phyloP scores from a whole-genome alignment of 2,329 filamentous ascomycete species.

The Podosphaera leucotricha region DNA sequence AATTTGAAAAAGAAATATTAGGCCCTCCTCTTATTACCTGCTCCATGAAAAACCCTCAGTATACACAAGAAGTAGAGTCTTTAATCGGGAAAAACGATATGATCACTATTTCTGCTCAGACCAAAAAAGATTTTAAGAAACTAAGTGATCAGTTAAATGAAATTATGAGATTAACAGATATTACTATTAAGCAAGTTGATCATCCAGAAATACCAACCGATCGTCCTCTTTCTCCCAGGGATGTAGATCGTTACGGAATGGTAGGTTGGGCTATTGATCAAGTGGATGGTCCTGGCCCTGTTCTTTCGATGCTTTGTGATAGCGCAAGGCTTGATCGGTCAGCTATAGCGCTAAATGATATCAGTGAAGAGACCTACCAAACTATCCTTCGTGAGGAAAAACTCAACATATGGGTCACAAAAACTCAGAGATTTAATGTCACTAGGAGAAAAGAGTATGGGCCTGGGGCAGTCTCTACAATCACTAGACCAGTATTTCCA shows the following conservation, averaged over 20 bases:
- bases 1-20: constrained; percentile 37
- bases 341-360: constrained; percentile 37
- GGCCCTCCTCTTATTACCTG: constrained; percentile 43
- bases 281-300: constrained; percentile 55
- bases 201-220: constrained; percentile 28
- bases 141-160: constrained; percentile 42
- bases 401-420: constrained; percentile 48
- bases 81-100: constrained; percentile 29
- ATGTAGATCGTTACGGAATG: constrained; percentile 38
- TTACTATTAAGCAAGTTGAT: constrained; percentile 40
- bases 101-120: constrained; percentile 50
- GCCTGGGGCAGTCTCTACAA: constrained; percentile 44
- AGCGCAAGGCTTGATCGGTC: constrained; percentile 45
- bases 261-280: constrained; percentile 63
- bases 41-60: constrained; percentile 33
- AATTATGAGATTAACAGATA: constrained; percentile 38
- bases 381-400: constrained; percentile 29
- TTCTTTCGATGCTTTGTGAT: constrained; percentile 71
- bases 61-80: constrained; percentile 34
- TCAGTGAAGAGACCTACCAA: constrained; percentile 44
- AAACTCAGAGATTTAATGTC: constrained; percentile 37
- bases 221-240: constrained; percentile 25
- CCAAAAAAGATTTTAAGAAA: constrained; percentile 46
- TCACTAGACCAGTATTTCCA: constrained; percentile 32
- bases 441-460: constrained; percentile 62